Conservation (phyloP, 805 yeast species). For the Candida ponderosae region DNA sequence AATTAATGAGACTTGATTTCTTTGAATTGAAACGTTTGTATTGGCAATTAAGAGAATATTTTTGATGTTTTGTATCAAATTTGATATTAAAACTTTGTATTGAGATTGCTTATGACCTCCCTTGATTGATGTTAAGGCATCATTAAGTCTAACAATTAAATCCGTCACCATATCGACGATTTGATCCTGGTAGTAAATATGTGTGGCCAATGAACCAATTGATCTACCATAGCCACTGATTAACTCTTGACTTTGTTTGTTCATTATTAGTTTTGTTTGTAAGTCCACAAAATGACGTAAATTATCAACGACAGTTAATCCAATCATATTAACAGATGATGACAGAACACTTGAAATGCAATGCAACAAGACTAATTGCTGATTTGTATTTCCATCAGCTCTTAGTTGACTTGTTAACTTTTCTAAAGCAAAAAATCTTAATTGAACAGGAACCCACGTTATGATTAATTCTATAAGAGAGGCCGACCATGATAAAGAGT, state of each 20-base stretch:
- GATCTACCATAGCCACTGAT: conserved; percentile 43
- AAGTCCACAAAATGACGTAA: conserved; percentile 48
- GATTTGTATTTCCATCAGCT: conserved; percentile 10
- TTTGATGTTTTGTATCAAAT: conserved; percentile 10
- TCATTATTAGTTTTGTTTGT: conserved; percentile 28
- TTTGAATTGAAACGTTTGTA: conserved; percentile 13
- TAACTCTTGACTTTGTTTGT: conserved; percentile 20
- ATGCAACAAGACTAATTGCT: conserved; percentile 27
- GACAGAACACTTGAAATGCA: conserved; percentile 54
- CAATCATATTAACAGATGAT: conserved; percentile 77
- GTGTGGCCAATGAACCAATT: conserved; percentile 64
- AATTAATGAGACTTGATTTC: conserved; percentile 16
- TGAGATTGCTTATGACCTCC: no score
- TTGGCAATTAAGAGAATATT: conserved; percentile 10
- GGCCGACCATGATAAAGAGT: conserved; percentile 39
- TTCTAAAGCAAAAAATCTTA: conserved; percentile 56
- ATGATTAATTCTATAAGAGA: conserved; percentile 57
- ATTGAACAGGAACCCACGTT: conserved; percentile 74
- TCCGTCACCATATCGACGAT: conserved; percentile 74
- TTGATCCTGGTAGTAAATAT: conserved; percentile 82
- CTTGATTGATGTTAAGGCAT: conserved; percentile 7
- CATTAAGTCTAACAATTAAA: conserved; percentile 36
- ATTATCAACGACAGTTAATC: conserved; percentile 77
- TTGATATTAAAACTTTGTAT: conserved; percentile 1
- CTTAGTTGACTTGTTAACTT: conserved; percentile 32